Evolutionary conservation across 2,329 filamentous ascomycete species (phyloP).

Genomic region (Bretziella fagacearum): DNA sequence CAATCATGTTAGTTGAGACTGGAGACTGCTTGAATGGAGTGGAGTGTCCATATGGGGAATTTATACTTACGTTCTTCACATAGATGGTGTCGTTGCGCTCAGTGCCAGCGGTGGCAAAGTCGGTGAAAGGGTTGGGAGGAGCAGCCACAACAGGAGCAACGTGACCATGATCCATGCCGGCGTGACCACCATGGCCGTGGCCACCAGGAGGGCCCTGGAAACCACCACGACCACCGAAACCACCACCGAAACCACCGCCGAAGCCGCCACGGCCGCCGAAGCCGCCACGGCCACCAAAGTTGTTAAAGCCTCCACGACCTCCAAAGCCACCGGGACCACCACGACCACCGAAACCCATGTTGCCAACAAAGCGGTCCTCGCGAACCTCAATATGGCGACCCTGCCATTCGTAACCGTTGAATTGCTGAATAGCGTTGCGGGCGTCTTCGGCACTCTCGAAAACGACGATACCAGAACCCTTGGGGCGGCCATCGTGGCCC

Average conservation of each 20-base stretch:
- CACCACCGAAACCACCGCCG: constrained; percentile 28
- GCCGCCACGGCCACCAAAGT: constrained; percentile 31
- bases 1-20: not conserved
- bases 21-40: not conserved
- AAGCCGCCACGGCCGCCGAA: constrained; percentile 31
- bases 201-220: constrained; percentile 21
- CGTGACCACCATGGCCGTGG: constrained; percentile 19
- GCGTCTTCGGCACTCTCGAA: constrained; percentile 93
- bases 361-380: constrained; percentile 79
- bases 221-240: constrained; percentile 23
- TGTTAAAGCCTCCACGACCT: constrained; percentile 42
- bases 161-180: constrained; percentile 30
- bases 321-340: constrained; percentile 41
- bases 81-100: constrained; percentile 77
- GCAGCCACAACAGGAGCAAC: constrained; percentile 27
- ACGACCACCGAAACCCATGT: constrained; percentile 39
- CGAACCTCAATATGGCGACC: constrained; percentile 84
- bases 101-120: constrained; percentile 72
- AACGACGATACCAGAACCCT: constrained; percentile 91
- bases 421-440: constrained; percentile 87
- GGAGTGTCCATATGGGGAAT: not conserved
- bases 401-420: constrained; percentile 98
- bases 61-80: constrained; percentile 86
- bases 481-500: constrained; percentile 79
- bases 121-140: constrained; percentile 81